Percentiles rank a stretch among this genome's conserved stretches.
Evolutionary conservation across 139 green algal genomes (phyloP).

Genomic region (Chlorella sp.): DNA sequence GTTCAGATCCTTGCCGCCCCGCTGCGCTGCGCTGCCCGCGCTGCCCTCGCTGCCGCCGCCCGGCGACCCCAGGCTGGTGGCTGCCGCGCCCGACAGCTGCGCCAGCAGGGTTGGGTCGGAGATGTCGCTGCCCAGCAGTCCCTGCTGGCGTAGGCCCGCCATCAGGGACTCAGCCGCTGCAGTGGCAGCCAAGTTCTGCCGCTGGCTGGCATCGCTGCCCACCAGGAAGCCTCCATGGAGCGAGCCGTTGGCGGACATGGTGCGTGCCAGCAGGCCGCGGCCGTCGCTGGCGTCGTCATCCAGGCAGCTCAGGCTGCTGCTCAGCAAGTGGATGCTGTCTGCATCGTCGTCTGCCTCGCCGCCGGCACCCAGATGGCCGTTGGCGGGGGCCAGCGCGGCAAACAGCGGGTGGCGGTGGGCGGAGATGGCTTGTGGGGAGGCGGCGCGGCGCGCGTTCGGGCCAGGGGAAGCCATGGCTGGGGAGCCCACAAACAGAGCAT

Average conservation of each 20-base stretch:
- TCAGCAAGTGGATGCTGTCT: conserved; percentile 7
- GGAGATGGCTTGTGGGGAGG: background rate
- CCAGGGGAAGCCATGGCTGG: background rate
- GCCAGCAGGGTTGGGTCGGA: background rate
- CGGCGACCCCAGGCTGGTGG: background rate
- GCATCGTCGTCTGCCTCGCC: background rate
- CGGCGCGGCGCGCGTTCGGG: background rate
- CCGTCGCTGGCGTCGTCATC: background rate
- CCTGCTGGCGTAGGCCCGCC: background rate
- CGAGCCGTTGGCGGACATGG: background rate
- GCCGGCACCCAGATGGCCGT: too few relatives aligned
- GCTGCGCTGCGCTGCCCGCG: background rate
- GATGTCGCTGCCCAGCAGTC: background rate
- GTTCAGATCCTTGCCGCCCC: background rate
- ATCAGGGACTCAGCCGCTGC: background rate
- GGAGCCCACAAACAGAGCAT: conserved; percentile 27
- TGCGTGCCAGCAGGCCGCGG: background rate
- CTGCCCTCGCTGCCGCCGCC: background rate
- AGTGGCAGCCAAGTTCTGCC: background rate
- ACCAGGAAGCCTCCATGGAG: background rate
- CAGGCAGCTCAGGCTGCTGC: conserved; percentile 34
- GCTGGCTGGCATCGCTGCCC: background rate
- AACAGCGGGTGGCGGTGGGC: conserved; percentile 5
- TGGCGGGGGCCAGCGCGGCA: background rate
- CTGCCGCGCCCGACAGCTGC: too few relatives aligned